Percentiles rank a stretch among this genome's conserved stretches.
Conservation (phyloP, 495 filamentous ascomycete species). For the Trichoderma asperelloides region DNA sequence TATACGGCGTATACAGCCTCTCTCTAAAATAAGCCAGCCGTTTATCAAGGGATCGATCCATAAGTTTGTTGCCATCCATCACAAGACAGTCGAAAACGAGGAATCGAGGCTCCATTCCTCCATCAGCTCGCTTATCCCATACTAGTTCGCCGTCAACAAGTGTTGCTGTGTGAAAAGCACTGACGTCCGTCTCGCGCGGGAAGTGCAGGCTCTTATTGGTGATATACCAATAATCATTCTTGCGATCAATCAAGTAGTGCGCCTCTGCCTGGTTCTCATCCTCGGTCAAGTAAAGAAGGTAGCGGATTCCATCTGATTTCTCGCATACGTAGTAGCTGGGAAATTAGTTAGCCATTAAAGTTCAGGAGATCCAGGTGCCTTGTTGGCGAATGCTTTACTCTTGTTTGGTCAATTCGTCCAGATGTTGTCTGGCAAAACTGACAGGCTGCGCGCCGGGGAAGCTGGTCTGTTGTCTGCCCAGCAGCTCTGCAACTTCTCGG, state of each 20-base stretch:
- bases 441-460: conserved; percentile 97
- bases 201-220: conserved; percentile 67
- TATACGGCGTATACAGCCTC: conserved; percentile 71
- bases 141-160: conserved; percentile 92
- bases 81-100: conserved; percentile 90
- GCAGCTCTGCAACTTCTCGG: conserved; percentile 63
- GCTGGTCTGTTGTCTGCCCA: conserved; percentile 51
- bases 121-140: conserved; percentile 57
- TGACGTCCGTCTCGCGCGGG: conserved; percentile 53
- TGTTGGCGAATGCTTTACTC: conserved; percentile 35
- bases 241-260: conserved; percentile 85
- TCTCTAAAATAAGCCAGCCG: conserved; percentile 78
- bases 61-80: conserved; percentile 65
- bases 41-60: conserved; percentile 75
- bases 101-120: conserved; percentile 61
- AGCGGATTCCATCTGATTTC: conserved; percentile 94
- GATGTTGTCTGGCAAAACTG: conserved; percentile 70
- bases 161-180: conserved; percentile 66
- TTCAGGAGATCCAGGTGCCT: background rate
- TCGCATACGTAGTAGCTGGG: conserved; percentile 88
- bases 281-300: conserved; percentile 75
- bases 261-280: conserved; percentile 46
- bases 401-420: conserved; percentile 62
- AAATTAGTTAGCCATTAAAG: background rate
- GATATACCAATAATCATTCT: conserved; percentile 84